Conservation (phyloP, 139 green algal species). For the Haematococcus lacustris region DNA sequence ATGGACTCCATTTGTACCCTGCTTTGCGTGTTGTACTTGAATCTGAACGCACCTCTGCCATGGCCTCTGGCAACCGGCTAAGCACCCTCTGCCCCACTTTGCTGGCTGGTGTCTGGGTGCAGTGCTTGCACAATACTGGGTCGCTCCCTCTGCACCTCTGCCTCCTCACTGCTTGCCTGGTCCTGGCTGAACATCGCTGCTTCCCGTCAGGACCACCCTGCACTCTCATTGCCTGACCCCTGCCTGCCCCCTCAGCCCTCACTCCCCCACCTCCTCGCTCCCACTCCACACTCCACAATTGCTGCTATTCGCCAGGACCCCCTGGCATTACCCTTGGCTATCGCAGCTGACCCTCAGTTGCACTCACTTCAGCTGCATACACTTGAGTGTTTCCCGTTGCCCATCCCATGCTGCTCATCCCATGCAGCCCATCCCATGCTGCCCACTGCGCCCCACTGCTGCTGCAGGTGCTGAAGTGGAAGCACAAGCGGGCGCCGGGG, state of each 20-base stretch:
- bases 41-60: too few species aligned
- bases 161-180: too few species aligned
- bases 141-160: too few species aligned
- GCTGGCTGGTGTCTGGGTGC: too few species aligned
- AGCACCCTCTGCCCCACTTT: too few species aligned
- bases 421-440: too few species aligned
- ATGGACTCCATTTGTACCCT: background rate
- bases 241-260: too few species aligned
- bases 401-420: too few species aligned
- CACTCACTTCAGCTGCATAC: background rate
- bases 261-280: background rate
- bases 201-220: background rate
- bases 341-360: background rate
- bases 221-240: background rate
- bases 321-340: background rate
- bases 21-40: too few species aligned
- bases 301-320: background rate
- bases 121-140: too few species aligned
- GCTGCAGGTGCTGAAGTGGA: conserved; percentile 6
- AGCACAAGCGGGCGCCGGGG: background rate
- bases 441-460: too few species aligned
- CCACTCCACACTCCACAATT: background rate
- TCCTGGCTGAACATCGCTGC: background rate
- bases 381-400: background rate
- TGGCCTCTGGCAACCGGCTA: too few species aligned